These are phyloP conservation scores for Starmerella powellii DNA, from an alignment of 805 yeast genomes.

Conservation along the genomic window DNA sequence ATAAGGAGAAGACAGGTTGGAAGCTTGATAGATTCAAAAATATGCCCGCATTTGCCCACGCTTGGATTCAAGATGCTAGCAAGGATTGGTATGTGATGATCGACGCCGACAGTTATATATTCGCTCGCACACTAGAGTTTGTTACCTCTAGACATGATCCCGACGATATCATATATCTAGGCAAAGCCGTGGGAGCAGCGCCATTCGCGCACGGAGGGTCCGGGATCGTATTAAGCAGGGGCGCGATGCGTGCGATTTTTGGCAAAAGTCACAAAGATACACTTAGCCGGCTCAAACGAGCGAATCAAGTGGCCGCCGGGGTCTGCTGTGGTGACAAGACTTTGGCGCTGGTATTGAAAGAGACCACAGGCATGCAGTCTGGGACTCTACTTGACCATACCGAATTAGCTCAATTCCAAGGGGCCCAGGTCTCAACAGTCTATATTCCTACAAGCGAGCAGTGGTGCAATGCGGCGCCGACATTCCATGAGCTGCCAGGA, in stretches of 20 bases:
- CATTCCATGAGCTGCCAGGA: conserved; percentile 28
- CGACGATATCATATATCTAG: conserved; percentile 26
- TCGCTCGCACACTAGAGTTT: conserved; percentile 24
- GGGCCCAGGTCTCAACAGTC: conserved; percentile 24
- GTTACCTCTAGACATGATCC: conserved; percentile 23
- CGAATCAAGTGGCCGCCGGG: too few species aligned
- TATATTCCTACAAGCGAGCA: conserved; percentile 14
- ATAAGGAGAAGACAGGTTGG: conserved; percentile 25
- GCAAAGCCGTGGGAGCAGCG: conserved; percentile 21
- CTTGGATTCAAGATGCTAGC: conserved; percentile 24
- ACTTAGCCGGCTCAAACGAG: conserved; percentile 10
- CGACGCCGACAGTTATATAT: conserved; percentile 30
- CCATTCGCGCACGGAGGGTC: conserved; percentile 34
- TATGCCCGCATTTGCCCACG: conserved; percentile 31
- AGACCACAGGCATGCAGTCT: conserved; percentile 13
- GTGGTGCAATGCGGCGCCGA: conserved; percentile 26
- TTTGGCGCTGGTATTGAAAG: conserved; percentile 24
- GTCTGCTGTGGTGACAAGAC: conserved; percentile 32
- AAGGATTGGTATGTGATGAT: conserved; percentile 30
- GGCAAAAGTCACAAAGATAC: too few species aligned
- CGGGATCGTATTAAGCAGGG: conserved; percentile 29
- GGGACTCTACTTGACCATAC: conserved; percentile 14
- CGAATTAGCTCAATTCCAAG: conserved; percentile 25
- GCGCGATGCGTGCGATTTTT: conserved; percentile 25
- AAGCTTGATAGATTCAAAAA: conserved; percentile 30